Percentiles rank a stretch among this genome's conserved stretches.
Conservation (phyloP, 1,284 basidiomycete species). For the Ustilago tritici region DNA sequence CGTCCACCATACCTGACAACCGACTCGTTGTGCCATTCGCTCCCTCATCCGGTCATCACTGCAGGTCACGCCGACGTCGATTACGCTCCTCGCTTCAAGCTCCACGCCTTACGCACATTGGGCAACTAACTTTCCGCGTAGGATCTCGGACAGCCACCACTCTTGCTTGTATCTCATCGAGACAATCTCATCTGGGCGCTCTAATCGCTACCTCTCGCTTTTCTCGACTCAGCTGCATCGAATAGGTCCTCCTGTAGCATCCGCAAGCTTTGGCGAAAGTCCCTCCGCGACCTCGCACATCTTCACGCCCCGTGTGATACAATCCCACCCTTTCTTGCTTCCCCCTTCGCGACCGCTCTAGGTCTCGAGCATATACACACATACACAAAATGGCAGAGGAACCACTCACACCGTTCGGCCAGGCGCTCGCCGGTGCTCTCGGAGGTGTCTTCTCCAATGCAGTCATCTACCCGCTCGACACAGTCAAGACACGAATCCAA, state of each 20-base stretch:
- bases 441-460: conserved; percentile 73
- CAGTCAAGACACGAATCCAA: conserved; percentile 96
- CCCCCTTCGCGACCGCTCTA: background rate
- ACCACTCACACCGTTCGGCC: conserved; percentile 87
- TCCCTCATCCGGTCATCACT: background rate
- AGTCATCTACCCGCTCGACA: conserved; percentile 93
- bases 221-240: background rate
- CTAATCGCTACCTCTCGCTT: background rate
- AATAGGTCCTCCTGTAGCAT: background rate
- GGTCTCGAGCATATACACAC: conserved; percentile 13
- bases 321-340: no score
- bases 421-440: conserved; percentile 92
- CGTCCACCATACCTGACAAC: background rate
- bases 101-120: background rate
- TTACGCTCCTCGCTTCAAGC: background rate
- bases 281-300: no score
- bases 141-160: background rate
- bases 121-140: background rate
- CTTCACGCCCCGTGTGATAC: no score
- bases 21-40: background rate
- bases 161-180: background rate
- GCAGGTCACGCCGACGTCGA: background rate
- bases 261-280: background rate
- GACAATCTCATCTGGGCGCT: background rate
- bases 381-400: conserved; percentile 53